Evolutionary conservation across 2,329 filamentous ascomycete genomes (phyloP).

Genomic region (Fusarium sterilihyphosum): DNA sequence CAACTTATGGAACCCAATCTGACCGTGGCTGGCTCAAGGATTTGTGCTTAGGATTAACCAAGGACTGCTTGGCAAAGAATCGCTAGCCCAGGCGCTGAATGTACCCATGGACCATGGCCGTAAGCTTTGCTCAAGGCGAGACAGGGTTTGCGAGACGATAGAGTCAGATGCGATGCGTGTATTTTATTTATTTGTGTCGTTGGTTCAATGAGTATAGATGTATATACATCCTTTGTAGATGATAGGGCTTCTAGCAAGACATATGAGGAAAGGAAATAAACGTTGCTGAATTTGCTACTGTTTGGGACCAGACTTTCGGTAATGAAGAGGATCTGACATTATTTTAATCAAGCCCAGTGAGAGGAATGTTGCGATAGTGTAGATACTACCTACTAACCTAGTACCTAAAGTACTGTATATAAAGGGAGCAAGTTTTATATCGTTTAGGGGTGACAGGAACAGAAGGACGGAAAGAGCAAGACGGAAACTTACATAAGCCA

Average conservation of each 20-base stretch:
- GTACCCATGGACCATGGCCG: neutral
- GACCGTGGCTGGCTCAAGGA: neutral
- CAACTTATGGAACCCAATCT: neutral
- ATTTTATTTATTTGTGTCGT: neutral
- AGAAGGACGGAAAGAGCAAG: constrained; percentile 8
- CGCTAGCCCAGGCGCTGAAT: neutral
- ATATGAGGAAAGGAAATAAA: neutral
- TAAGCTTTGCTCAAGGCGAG: neutral
- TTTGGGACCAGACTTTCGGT: neutral
- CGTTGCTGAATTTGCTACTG: neutral
- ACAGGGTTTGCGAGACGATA: neutral
- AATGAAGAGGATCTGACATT: neutral
- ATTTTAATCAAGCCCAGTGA: neutral
- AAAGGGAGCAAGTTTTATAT: neutral
- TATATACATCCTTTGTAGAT: neutral
- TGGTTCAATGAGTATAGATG: neutral
- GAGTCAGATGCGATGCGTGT: neutral
- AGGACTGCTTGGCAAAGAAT: neutral
- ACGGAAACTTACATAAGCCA: constrained; percentile 25
- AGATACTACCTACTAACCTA: too few species aligned
- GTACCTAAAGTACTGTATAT: too few species aligned
- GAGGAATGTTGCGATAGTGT: neutral
- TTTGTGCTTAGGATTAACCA: neutral
- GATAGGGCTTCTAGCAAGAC: neutral
- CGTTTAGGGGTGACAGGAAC: neutral